These are phyloP conservation scores for Apiotrichum gamsii DNA, from an alignment of 1,284 basidiomycete species.

Conservation along the genomic window DNA sequence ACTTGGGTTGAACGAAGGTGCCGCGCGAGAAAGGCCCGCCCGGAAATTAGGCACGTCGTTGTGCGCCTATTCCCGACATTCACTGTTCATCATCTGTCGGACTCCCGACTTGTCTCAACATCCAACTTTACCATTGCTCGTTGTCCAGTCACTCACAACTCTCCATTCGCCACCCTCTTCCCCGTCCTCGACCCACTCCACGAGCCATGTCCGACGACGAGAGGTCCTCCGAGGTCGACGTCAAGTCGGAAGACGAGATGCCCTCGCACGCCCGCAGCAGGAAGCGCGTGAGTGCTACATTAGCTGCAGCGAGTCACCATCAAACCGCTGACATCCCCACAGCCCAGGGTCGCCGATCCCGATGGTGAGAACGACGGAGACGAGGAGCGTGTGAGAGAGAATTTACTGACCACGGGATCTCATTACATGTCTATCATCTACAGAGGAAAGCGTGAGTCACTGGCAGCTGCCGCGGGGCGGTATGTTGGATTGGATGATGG, in stretches of 20 bases:
- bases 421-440: not conserved
- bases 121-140: too few species aligned
- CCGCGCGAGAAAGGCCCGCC: too few species aligned
- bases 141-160: not conserved
- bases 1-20: too few species aligned
- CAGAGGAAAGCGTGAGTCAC: slow-evolving; percentile 24
- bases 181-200: not conserved
- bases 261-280: slow-evolving; percentile 11
- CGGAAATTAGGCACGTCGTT: too few species aligned
- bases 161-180: not conserved
- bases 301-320: not conserved
- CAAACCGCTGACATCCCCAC: not conserved
- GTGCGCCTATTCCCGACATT: too few species aligned
- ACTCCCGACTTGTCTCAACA: too few species aligned
- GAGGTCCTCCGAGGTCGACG: slow-evolving; percentile 17
- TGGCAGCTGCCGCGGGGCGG: not conserved
- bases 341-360: slow-evolving; percentile 37
- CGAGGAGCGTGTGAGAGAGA: not conserved
- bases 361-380: slow-evolving; percentile 23
- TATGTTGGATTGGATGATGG: too few species aligned
- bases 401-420: not conserved
- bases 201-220: slow-evolving; percentile 33
- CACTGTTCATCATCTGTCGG: too few species aligned
- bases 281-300: slow-evolving; percentile 34
- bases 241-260: slow-evolving; percentile 17